Percentiles rank a stretch among this genome's conserved stretches.
These are phyloP conservation scores for Claviceps purpurea DNA, from an alignment of 2,329 filamentous ascomycete genomes.

Conservation along the genomic window DNA sequence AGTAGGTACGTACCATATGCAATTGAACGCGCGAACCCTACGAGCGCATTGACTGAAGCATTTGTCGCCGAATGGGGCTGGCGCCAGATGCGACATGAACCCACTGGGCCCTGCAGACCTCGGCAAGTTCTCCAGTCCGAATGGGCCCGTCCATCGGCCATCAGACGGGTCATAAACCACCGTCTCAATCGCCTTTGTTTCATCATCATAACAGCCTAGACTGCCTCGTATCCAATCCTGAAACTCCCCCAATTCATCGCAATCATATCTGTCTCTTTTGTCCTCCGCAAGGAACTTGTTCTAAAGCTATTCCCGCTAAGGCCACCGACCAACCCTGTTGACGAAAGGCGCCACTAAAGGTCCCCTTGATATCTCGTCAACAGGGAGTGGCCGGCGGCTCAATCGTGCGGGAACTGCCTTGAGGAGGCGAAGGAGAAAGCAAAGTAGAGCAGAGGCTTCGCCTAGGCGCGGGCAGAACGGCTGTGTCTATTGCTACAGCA, in stretches of 20 bases:
- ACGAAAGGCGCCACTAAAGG: neutral
- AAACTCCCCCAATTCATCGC: neutral
- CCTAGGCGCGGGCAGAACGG: neutral
- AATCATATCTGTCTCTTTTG: neutral
- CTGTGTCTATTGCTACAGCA: conserved; percentile 6
- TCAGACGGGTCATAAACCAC: neutral
- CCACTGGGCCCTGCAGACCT: neutral
- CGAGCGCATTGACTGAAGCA: neutral
- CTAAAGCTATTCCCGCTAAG: neutral
- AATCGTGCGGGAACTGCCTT: neutral
- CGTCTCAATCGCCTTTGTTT: neutral
- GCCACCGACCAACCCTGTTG: neutral
- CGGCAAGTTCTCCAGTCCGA: neutral
- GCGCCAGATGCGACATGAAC: neutral
- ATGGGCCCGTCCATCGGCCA: neutral
- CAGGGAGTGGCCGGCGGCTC: neutral
- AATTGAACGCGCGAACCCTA: too few relatives aligned
- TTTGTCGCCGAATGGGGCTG: neutral
- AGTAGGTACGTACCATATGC: too few relatives aligned
- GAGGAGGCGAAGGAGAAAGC: neutral
- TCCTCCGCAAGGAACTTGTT: neutral
- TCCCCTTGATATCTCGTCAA: neutral
- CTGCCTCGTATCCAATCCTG: neutral
- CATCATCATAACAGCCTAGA: neutral
- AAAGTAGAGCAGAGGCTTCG: neutral